A percentile compares a stretch with the other conserved stretches of the same genome.
Conservation (phyloP, 805 yeast genomes). For the Metschnikowia cerradonensis region DNA sequence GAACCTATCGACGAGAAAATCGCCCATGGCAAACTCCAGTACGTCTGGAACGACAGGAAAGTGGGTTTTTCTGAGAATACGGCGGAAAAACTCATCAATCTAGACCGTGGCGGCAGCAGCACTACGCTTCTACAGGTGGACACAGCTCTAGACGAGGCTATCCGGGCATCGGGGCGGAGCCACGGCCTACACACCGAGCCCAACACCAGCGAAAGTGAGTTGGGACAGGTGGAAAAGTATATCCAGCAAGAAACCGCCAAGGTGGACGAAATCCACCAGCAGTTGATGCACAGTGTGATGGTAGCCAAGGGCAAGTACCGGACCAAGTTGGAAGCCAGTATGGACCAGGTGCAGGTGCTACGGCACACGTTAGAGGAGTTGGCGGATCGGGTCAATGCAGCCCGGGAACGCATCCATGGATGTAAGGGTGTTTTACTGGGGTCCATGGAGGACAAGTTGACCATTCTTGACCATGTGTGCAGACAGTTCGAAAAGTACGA, state of each 20-base stretch:
- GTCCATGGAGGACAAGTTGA: conserved; percentile 27
- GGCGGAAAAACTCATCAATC: conserved; percentile 2
- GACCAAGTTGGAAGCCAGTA: conserved; percentile 24
- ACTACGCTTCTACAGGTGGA: conserved; percentile 7
- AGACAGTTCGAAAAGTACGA: conserved; percentile 26
- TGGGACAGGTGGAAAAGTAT: conserved; percentile 17
- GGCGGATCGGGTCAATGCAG: conserved; percentile 23
- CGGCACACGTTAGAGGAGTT: conserved; percentile 22
- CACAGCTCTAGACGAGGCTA: conserved; percentile 2
- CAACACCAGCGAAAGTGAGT: conserved; percentile 11
- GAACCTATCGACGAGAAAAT: neutral
- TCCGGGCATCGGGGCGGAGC: conserved; percentile 1
- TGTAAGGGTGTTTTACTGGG: conserved; percentile 25
- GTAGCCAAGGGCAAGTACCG: conserved; percentile 21
- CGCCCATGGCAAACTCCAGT: neutral
- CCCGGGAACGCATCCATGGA: conserved; percentile 22
- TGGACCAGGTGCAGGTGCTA: conserved; percentile 27
- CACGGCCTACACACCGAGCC: neutral
- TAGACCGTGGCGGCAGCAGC: conserved; percentile 1
- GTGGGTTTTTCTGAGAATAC: neutral
- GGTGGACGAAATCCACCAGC: conserved; percentile 19
- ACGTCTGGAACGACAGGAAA: conserved; percentile 6
- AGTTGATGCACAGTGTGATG: conserved; percentile 18
- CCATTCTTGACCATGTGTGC: conserved; percentile 30
- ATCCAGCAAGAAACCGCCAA: conserved; percentile 17